A percentile compares a stretch with the other conserved stretches of the same genome.
Conservation (phyloP, 192 early-diverging fungal genomes). For the Chytriomyces confervae region DNA sequence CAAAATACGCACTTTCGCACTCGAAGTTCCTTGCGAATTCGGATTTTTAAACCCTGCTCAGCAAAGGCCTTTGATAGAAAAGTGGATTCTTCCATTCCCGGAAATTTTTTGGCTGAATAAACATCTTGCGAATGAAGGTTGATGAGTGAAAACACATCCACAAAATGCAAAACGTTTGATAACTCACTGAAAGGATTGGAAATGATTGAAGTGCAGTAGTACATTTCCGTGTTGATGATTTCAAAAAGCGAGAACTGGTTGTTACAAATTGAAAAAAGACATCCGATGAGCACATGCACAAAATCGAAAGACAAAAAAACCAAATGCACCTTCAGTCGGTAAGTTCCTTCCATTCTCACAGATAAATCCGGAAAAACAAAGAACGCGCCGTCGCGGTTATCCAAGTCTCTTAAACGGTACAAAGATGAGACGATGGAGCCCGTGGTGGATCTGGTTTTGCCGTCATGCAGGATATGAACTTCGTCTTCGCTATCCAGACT, state of each 20-base stretch:
- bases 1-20: conserved; percentile 38
- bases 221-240: conserved; percentile 80
- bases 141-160: neutral
- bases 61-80: conserved; percentile 89
- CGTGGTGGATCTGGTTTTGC: conserved; percentile 87
- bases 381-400: conserved; percentile 88
- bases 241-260: conserved; percentile 85
- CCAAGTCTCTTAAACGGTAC: conserved; percentile 86
- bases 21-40: conserved; percentile 85
- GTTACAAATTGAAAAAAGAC: neutral
- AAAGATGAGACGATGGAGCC: conserved; percentile 93
- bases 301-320: neutral
- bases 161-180: conserved; percentile 1
- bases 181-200: conserved; percentile 76
- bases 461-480: conserved; percentile 86
- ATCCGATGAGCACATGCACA: neutral
- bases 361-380: conserved; percentile 97
- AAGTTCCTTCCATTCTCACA: conserved; percentile 88
- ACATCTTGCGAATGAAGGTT: conserved; percentile 47
- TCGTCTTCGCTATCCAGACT: conserved; percentile 82
- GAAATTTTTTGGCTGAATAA: conserved; percentile 94
- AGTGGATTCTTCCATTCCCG: conserved; percentile 96
- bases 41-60: conserved; percentile 94
- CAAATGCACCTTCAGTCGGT: conserved; percentile 50
- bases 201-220: conserved; percentile 85